Conservation (phyloP, 1,139 yeast genomes). For the Taphrina confusa region DNA sequence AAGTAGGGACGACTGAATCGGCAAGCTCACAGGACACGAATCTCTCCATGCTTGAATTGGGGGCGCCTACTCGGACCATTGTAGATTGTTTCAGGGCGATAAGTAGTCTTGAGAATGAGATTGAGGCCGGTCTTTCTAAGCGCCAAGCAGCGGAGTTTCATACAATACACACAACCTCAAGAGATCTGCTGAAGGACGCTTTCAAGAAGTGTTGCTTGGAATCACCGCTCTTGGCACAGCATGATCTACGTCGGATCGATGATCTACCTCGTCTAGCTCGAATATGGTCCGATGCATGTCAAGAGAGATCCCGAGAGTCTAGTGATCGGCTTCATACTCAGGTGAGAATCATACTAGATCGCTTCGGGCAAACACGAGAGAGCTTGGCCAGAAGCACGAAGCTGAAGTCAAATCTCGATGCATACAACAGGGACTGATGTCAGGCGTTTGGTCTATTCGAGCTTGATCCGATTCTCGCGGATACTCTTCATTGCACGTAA, state of each 20-base stretch:
- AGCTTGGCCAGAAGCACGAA: neutral
- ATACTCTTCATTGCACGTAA: too few relatives aligned
- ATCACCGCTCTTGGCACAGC: slow-evolving; percentile 9
- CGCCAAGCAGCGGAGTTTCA: neutral
- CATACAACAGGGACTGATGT: neutral
- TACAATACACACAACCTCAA: neutral
- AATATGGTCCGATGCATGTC: neutral
- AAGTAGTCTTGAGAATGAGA: neutral
- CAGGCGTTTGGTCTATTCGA: too few relatives aligned
- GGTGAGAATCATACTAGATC: neutral
- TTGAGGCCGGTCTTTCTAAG: neutral
- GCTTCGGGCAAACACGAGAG: neutral
- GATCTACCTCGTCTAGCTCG: neutral
- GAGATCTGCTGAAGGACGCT: neutral
- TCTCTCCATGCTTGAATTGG: too few relatives aligned
- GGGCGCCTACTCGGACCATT: too few relatives aligned
- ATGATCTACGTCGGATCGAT: neutral
- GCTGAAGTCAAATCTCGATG: neutral
- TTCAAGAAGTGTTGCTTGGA: neutral
- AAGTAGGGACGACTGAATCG: too few relatives aligned
- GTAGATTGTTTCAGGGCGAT: too few relatives aligned
- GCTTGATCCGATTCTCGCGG: too few relatives aligned
- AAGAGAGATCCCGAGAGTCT: neutral
- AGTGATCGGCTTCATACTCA: too few relatives aligned
- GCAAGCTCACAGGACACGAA: too few relatives aligned